These are phyloP conservation scores for Filobasidium wieringae DNA, from an alignment of 768 basidiomycete genomes.

Conservation along the genomic window DNA sequence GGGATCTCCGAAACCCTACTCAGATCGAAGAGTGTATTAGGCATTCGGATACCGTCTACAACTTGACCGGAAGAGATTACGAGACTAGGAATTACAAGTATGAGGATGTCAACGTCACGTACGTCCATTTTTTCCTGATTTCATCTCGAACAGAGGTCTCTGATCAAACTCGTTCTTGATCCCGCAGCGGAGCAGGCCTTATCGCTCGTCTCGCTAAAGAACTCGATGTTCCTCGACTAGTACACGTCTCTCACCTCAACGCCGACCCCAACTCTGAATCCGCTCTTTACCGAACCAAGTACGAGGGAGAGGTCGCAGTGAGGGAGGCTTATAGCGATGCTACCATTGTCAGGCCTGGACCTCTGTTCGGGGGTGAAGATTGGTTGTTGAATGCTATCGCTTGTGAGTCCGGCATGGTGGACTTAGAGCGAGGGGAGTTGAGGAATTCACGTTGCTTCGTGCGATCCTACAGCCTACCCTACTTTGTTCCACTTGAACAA, in stretches of 20 bases:
- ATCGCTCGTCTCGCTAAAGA: slow-evolving; percentile 75
- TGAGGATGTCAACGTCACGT: slow-evolving; percentile 60
- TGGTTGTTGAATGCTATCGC: slow-evolving; percentile 85
- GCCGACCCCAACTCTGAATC: slow-evolving; percentile 67
- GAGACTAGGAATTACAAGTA: slow-evolving; percentile 92
- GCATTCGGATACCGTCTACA: slow-evolving; percentile 94
- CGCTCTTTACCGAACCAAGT: slow-evolving; percentile 76
- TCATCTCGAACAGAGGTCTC: background rate
- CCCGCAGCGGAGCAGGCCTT: slow-evolving; percentile 53
- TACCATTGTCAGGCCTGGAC: slow-evolving; percentile 72
- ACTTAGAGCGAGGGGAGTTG: background rate
- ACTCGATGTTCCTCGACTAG: slow-evolving; percentile 65
- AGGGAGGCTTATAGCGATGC: slow-evolving; percentile 69
- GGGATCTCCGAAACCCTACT: slow-evolving; percentile 79
- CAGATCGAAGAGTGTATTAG: slow-evolving; percentile 87
- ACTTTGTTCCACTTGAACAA: slow-evolving; percentile 90
- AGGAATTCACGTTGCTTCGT: slow-evolving; percentile 4
- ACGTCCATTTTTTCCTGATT: background rate
- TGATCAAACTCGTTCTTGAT: background rate
- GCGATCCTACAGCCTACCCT: slow-evolving; percentile 55
- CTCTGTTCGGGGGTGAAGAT: slow-evolving; percentile 92
- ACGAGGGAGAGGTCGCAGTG: slow-evolving; percentile 77
- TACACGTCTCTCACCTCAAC: slow-evolving; percentile 93
- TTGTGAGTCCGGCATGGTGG: slow-evolving; percentile 46
- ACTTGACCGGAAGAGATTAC: slow-evolving; percentile 84